Base-by-base conservation (phyloP, 2,329 filamentous ascomycete genomes). In the Hysterium pulicare region DNA sequence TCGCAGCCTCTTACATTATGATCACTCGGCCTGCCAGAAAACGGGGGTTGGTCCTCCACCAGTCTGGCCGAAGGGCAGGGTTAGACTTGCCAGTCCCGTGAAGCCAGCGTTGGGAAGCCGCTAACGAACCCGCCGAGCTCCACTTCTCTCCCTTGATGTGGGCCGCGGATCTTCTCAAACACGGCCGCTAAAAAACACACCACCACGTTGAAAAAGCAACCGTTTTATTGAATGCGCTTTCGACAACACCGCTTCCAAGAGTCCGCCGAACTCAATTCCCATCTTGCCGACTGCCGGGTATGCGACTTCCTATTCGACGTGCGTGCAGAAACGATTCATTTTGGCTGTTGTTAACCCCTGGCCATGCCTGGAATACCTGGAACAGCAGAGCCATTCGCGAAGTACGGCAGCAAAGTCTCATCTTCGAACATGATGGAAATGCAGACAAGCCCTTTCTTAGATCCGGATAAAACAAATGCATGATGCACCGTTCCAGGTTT, bases 401-500 rank as follows among this genome's bases (percentile, higher is more conserved):
- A n/a, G n/a, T n/a, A n/a, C n/a, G n/a, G n/a, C n/a, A n/a, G n/a
- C n/a, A n/a, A n/a, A n/a, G n/a, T n/a, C n/a, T n/a, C n/a, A n/a
- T n/a, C n/a, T n/a, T n/a, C n/a, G n/a, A n/a, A n/a, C n/a, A n/a
- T n/a, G n/a, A n/a, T n/a, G n/a, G n/a, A 34, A 17, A 15, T 16
- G n/a, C 4, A 20, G n/a, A 34, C n/a, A 15, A 10, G 32, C n/a
- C 32, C 32, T 4, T 11, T 4, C n/a, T 15, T 4, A 10, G 19
- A 16, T 16, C 32, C 32, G 32, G 32, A 19, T 17, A 34, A 34
- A n/a, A 16, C 32, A 16, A 9, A 11, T 34, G 32, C 32, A 34
- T 15, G n/a, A 34, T 34, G 32, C 32, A 34, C 32, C 32, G 32
- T 9, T 15, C 32, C 32, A 34, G 32, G 32, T 20, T 34, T 28